A percentile compares a stretch with the other conserved stretches of the same genome.
Conservation (phyloP, 257 asterid species). For the Verbena officinalis region DNA sequence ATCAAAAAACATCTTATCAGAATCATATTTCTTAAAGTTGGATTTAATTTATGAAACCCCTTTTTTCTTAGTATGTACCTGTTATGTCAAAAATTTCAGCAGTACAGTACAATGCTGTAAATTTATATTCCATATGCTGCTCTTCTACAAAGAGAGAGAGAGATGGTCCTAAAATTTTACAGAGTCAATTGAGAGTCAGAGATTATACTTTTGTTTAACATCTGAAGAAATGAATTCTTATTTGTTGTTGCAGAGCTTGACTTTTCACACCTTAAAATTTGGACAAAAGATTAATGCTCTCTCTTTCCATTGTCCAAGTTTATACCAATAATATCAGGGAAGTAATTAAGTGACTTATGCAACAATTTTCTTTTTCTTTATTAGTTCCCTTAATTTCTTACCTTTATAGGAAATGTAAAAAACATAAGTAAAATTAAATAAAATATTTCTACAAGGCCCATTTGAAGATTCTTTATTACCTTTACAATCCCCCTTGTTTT, state of each 20-base stretch:
- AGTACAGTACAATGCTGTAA: conserved; percentile 2
- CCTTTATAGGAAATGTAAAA: neutral
- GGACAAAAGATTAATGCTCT: conserved; percentile 15
- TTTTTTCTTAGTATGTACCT: conserved; percentile 22
- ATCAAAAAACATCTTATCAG: neutral
- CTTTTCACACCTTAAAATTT: conserved; percentile 24
- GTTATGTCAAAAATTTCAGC: conserved; percentile 23
- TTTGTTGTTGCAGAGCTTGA: conserved; percentile 18
- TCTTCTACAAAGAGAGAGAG: no score
- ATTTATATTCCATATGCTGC: no score
- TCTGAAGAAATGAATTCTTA: neutral
- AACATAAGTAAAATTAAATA: neutral
- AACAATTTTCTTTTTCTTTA: neutral
- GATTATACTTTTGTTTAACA: neutral
- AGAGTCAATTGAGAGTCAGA: neutral
- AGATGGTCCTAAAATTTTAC: neutral
- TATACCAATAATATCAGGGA: neutral
- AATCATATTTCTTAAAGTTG: conserved; percentile 1
- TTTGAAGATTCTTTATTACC: neutral
- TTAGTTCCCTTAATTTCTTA: neutral
- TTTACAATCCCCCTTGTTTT: neutral
- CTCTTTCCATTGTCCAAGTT: conserved; percentile 13
- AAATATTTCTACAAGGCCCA: no score
- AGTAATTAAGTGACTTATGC: conserved; percentile 19
- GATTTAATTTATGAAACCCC: conserved; percentile 3